Evolutionary conservation across 345 rosid species (phyloP), one percentile per base, ranked within the genome.

Genomic region (Eucalyptus sideroxylon): DNA sequence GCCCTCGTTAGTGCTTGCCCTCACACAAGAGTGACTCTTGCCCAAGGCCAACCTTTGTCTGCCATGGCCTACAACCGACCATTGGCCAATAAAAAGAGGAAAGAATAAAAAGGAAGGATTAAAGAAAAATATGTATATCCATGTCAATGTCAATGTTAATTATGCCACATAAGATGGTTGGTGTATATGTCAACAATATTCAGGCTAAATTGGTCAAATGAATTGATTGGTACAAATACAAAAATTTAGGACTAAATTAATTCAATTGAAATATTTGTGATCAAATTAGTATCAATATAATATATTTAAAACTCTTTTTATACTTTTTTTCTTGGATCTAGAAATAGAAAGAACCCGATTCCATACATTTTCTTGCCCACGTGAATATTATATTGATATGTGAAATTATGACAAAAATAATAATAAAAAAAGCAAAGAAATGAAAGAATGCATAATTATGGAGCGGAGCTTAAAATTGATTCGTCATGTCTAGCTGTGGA

Each of bases 141-240:
- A 53, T 53, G 13, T 56, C 26, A 11, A 53, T 53, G 13, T 56
- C 30, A 23, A 26, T 4, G 6, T 0, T 5, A 56, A 23, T 0
- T 3, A 23, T 56, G 14, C 0, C 62, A 24, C 2, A 24, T 23
- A 24, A 24, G 6, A 56, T 9, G 30, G 0, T 4, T 56, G 0
- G 1, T 11, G 6, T 56, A 24, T 1, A 56, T 11, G 3, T 56
- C 30, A 24, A 56, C 6, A 24, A 56, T 24, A 0, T 56, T 24
- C 1, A 0, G 6, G 6, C 6, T 56, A 56, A 56, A 10, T 24
- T 10, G 6, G 62, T 24, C 30, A 24, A 24, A 56, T 56, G 12
- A 2, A 56, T 0, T 24, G 1, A 56, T 24, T 24, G 13, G 12
- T 56, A 56, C 30, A 56, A 56, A 9, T 56, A 0, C 27, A 56